Evolutionary conservation across 169 alveolate genomes (phyloP).

Genomic region (Cryptosporidium viatorum): DNA sequence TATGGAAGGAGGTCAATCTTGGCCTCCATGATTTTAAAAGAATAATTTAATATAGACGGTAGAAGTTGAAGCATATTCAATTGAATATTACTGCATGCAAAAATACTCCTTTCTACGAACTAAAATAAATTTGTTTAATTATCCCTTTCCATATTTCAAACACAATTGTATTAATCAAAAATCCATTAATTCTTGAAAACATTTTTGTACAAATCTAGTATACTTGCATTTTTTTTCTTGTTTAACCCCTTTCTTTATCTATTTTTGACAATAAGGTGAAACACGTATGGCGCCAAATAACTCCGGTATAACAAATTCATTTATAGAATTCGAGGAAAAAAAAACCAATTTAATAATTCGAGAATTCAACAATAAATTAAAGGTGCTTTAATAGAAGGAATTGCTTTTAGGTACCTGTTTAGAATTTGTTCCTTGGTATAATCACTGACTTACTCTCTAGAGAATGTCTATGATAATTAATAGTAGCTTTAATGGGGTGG

Average conservation of each 20-base stretch:
- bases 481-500: constrained; percentile 22
- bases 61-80: no score
- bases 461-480: constrained; percentile 6
- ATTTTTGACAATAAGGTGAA: neutral
- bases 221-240: no score
- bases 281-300: neutral
- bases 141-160: no score
- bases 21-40: no score
- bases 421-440: neutral
- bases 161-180: neutral
- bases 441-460: neutral
- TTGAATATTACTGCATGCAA: neutral
- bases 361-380: neutral
- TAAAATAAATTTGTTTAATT: no score
- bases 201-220: neutral
- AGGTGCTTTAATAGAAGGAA: neutral
- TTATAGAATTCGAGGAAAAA: neutral
- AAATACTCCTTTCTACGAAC: neutral
- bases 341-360: no score
- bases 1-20: no score
- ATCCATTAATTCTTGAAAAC: neutral
- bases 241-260: neutral
- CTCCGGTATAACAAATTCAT: neutral
- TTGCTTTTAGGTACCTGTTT: neutral
- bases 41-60: no score